Base-by-base conservation (phyloP, 1,284 basidiomycete species). In the Pseudomicrostroma phylloplanum region DNA sequence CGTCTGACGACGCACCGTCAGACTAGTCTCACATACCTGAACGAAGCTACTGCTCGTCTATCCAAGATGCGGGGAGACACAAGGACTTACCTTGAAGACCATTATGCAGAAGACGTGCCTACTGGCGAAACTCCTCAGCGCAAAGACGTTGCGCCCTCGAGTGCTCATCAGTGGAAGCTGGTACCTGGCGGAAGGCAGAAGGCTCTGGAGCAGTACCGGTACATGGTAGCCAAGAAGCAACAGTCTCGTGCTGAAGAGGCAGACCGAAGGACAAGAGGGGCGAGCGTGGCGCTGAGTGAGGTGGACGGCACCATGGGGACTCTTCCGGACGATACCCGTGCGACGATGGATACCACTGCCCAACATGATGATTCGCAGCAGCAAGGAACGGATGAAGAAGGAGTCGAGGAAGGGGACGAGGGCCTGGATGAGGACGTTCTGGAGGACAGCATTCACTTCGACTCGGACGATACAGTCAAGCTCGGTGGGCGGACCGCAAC, bases 81-180 rank as follows among this genome's bases (percentile, higher is more conserved):
- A 4, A 25, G 23, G 19, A 19, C 15, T 13, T 60, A 67, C 58
- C 30, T 65, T 42, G 57, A n/a, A n/a, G 48, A 58, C 23, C 60
- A 51, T n/a, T 61, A 63, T 15, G 62, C 58, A 25, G 46, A 63
- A 49, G 62, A 71, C 41, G 62, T 46, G 39, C 59, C 69, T 21
- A 72, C 73, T 11, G 72, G 70, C 13, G 59, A 63, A n/a, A 76
- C 73, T 23, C 72, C 72, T 39, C 67, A 68, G 57, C 72, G 72
- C 54, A 66, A 63, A 13, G 58, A 40, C 19, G 69, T 64, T 64
- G 60, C 64, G 55, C 48, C 68, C 59, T 63, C 67, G 1, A 59
- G 56, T 0, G 39, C 59, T n/a, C 51, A 19, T 7, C 15, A 17
- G 17, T 72, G 70, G 70, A 56, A 59, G 19, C 58, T 72, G 2